Conservation (phyloP, 2,329 filamentous ascomycete species). For the Orbilia quercus region DNA sequence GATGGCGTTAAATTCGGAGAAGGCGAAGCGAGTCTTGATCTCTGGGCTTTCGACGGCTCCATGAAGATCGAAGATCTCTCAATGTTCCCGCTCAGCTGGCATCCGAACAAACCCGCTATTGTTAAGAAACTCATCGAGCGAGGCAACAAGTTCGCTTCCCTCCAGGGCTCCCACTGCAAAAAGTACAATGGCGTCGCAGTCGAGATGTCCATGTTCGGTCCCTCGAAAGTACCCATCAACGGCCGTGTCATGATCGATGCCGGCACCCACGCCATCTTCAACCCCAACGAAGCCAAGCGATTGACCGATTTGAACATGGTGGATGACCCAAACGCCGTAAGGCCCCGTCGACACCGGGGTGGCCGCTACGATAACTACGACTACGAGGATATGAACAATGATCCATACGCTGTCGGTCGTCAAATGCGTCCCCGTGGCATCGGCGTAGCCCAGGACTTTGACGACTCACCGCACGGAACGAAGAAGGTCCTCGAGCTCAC, state of each 20-base stretch:
- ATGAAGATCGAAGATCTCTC: conserved; percentile 83
- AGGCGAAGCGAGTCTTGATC: conserved; percentile 75
- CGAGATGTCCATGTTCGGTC: conserved; percentile 69
- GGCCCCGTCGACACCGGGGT: neutral
- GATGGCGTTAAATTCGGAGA: conserved; percentile 87
- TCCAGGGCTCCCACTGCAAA: conserved; percentile 86
- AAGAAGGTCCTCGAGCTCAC: conserved; percentile 26
- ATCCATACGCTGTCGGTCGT: neutral
- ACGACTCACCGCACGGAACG: neutral
- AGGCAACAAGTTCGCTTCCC: conserved; percentile 82
- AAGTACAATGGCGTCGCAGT: conserved; percentile 81
- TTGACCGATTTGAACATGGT: conserved; percentile 17
- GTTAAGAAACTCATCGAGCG: conserved; percentile 77
- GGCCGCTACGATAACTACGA: conserved; percentile 9
- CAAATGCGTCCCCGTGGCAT: neutral
- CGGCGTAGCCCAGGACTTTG: conserved; percentile 9
- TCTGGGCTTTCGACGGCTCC: conserved; percentile 80
- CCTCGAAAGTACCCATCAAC: conserved; percentile 84
- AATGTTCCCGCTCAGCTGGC: conserved; percentile 77
- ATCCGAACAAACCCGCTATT: conserved; percentile 76
- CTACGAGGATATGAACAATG: conserved; percentile 13
- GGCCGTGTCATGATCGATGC: conserved; percentile 90
- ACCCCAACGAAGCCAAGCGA: conserved; percentile 71
- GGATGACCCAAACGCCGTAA: neutral
- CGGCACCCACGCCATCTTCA: conserved; percentile 81